Percentiles rank a stretch among this genome's conserved stretches.
Conservation (phyloP, 1,284 basidiomycete species). For the Taiwanofungus camphoratus region DNA sequence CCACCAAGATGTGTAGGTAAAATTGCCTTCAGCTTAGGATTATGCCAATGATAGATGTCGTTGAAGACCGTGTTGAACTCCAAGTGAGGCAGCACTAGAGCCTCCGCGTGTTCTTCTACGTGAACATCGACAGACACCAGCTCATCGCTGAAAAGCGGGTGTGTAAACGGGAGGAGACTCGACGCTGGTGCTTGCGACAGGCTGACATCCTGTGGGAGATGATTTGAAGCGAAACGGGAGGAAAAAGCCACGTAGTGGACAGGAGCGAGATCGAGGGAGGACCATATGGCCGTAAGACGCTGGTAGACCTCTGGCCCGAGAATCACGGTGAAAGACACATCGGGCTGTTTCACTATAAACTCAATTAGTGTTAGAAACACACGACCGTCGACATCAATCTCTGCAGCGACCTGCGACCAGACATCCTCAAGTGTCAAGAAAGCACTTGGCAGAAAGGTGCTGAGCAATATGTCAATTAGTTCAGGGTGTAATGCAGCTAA, state of each 20-base stretch:
- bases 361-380: slow-evolving; percentile 41
- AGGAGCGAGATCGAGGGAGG: slow-evolving; percentile 11
- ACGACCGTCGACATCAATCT: slow-evolving; percentile 45
- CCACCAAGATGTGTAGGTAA: slow-evolving; percentile 54
- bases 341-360: slow-evolving; percentile 25
- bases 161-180: slow-evolving; percentile 44
- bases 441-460: slow-evolving; percentile 34
- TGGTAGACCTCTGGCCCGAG: slow-evolving; percentile 28
- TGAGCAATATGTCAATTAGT: slow-evolving; percentile 27
- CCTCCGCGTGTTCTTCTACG: slow-evolving; percentile 16
- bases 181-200: not conserved
- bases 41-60: slow-evolving; percentile 59
- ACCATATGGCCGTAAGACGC: slow-evolving; percentile 24
- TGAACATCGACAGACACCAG: slow-evolving; percentile 34
- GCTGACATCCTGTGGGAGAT: not conserved
- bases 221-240: slow-evolving; percentile 7
- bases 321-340: slow-evolving; percentile 19
- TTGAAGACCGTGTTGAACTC: slow-evolving; percentile 41
- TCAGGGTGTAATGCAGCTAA: slow-evolving; percentile 24
- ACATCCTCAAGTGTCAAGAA: slow-evolving; percentile 29
- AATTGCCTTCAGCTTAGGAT: slow-evolving; percentile 38
- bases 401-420: slow-evolving; percentile 19
- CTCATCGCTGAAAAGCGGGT: slow-evolving; percentile 44
- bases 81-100: slow-evolving; percentile 19
- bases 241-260: slow-evolving; percentile 13